Evolutionary conservation across 352 stramenopile genomes (phyloP), one percentile per base, ranked within the genome.

Genomic region (Phytopythium boreale): DNA sequence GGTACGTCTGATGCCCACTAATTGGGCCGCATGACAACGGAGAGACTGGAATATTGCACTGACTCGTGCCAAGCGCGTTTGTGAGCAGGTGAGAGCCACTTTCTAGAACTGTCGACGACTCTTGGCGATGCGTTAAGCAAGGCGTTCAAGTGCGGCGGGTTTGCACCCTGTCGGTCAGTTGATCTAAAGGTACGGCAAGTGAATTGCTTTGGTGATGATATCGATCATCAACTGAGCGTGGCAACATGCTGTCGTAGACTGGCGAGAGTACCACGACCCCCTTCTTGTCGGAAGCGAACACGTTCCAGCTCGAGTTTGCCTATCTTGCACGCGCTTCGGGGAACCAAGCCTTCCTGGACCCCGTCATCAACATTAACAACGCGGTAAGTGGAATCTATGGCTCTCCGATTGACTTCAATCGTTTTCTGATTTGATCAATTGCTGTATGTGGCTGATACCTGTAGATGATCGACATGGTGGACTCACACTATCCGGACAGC

Each of bases 281-380:
- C 10, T 71, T 68, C 7, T 62, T 91, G 24, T 74, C 83, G 0
- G 82, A 89, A 41, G 72, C 74, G 8, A 68, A 63, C 15, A 87
- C 71, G 0, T 88, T 93, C 62, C 80, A 89, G 55, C 73, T 93
- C 20, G 84, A 93, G 59, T 92, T 90, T 59, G 59, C 59, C 26
- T 90, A 85, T 47, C 57, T 93, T 1, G 56, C 70, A 9, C 60
- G 77, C 12, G 55, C 73, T 2, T 88, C 77, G 0, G 47, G 68
- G 17, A 70, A 86, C 39, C 55, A 64, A 0, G 67, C 56, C 1
- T 90, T 86, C 55, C 41, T 71, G 19, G 53, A 75, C 6, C 64
- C 64, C 9, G 69, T 87, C 29, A 70, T 77, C 17, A 62, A 68
- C 39, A 64, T 90, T 2, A 89, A 87, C 59, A 71, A 58, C 24